Percentiles rank a stretch among this genome's conserved stretches.
Conservation (phyloP, 192 early-diverging fungal genomes). For the Linnemannia zychae region DNA sequence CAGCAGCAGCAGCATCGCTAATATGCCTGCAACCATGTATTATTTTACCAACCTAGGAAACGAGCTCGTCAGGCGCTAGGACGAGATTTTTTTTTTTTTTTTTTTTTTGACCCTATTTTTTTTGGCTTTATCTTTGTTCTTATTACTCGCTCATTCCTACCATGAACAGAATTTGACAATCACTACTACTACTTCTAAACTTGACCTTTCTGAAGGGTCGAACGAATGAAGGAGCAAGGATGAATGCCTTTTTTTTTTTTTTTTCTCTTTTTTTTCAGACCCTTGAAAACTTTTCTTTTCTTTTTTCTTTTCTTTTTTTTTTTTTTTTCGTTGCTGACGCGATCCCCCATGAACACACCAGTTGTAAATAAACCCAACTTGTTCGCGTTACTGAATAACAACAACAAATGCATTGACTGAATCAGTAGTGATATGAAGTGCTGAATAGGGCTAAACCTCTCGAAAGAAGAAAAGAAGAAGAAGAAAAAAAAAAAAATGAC, state of each 20-base stretch:
- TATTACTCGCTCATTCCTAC: neutral
- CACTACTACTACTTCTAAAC: too few relatives aligned
- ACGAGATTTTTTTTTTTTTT: conserved; percentile 22
- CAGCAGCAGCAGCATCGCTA: conserved; percentile 23
- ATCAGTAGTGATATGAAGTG: too few relatives aligned
- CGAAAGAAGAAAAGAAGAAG: too few relatives aligned
- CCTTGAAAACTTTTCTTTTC: neutral
- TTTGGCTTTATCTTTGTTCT: conserved; percentile 21
- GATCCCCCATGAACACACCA: neutral
- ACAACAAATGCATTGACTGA: too few relatives aligned
- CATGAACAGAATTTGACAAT: neutral
- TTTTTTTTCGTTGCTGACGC: neutral
- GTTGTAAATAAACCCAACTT: conserved; percentile 7
- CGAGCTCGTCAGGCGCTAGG: neutral
- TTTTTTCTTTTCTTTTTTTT: neutral
- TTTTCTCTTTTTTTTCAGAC: neutral
- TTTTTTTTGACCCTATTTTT: conserved; percentile 16
- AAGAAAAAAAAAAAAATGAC: too few relatives aligned
- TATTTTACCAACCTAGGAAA: neutral
- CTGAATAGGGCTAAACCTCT: too few relatives aligned
- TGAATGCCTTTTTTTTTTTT: neutral
- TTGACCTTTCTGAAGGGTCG: neutral
- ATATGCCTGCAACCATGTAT: neutral
- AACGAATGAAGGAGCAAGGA: neutral
- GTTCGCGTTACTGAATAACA: conserved; percentile 7